These are phyloP conservation scores for Blastobotrys mokoenaii DNA, from an alignment of 805 yeast genomes.

Conservation along the genomic window DNA sequence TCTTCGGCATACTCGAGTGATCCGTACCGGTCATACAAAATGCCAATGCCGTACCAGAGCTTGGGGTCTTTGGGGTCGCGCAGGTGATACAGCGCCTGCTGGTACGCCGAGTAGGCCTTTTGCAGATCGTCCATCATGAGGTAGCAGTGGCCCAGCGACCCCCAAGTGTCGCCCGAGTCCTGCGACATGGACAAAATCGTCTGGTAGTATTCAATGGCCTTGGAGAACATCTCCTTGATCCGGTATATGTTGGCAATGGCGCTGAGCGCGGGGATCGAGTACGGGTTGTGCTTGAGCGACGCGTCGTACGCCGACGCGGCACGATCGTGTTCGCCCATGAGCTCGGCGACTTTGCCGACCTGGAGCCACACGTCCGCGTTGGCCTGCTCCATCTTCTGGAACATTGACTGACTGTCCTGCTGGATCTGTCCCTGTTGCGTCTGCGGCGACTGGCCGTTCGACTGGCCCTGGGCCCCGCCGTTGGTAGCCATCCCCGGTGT, in stretches of 20 bases:
- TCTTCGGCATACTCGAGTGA: constrained; percentile 96
- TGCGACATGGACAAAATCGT: constrained; percentile 74
- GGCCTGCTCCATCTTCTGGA: constrained; percentile 26
- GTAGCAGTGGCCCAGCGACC: constrained; percentile 87
- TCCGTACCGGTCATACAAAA: constrained; percentile 91
- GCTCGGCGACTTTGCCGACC: constrained; percentile 81
- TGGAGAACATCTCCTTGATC: constrained; percentile 80
- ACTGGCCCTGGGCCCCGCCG: not conserved
- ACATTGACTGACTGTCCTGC: constrained; percentile 2
- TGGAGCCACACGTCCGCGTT: constrained; percentile 70
- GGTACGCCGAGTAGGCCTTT: constrained; percentile 93
- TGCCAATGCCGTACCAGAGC: constrained; percentile 98
- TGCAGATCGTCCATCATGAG: constrained; percentile 93
- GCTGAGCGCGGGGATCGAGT: constrained; percentile 75
- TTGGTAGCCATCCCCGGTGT: too few relatives aligned
- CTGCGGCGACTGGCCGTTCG: not conserved
- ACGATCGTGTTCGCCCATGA: constrained; percentile 78
- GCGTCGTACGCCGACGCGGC: constrained; percentile 85
- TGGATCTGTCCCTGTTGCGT: not conserved
- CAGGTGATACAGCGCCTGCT: constrained; percentile 84
- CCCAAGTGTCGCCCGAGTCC: constrained; percentile 96
- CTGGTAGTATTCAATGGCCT: constrained; percentile 91
- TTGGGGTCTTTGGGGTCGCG: constrained; percentile 93
- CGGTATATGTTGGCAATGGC: constrained; percentile 84
- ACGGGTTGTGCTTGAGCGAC: constrained; percentile 78